Evolutionary conservation across 1,284 basidiomycete species (phyloP).

Genomic region (Boletus sp.): DNA sequence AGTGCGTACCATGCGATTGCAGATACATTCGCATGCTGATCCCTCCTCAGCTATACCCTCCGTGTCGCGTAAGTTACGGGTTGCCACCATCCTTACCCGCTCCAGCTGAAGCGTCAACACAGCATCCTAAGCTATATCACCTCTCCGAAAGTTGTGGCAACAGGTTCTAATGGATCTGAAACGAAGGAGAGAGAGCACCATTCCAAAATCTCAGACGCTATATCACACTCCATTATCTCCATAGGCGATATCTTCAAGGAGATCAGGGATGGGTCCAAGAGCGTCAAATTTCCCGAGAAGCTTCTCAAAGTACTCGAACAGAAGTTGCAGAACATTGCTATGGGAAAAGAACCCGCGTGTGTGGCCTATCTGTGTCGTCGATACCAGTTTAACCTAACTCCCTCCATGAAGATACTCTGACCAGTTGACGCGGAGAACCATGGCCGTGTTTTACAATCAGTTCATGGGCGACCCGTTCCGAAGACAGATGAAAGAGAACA

Average conservation of each 20-base stretch:
- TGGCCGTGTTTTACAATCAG: slow-evolving; percentile 88
- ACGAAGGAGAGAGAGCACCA: slow-evolving; percentile 58
- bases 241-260: slow-evolving; percentile 83
- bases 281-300: slow-evolving; percentile 90
- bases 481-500: slow-evolving; percentile 89
- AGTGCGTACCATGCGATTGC: slow-evolving; percentile 43
- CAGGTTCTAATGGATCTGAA: slow-evolving; percentile 38
- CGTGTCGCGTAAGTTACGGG: slow-evolving; percentile 66
- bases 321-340: slow-evolving; percentile 84
- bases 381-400: slow-evolving; percentile 7
- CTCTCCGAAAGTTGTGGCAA: slow-evolving; percentile 53
- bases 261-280: slow-evolving; percentile 70
- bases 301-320: slow-evolving; percentile 83
- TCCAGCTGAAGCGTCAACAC: slow-evolving; percentile 16
- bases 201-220: slow-evolving; percentile 56
- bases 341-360: slow-evolving; percentile 84
- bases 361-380: slow-evolving; percentile 33
- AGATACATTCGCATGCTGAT: slow-evolving; percentile 15
- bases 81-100: slow-evolving; percentile 6
- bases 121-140: slow-evolving; percentile 69
- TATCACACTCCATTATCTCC: slow-evolving; percentile 71
- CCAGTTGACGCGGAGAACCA: slow-evolving; percentile 80
- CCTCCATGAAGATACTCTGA: slow-evolving; percentile 67
- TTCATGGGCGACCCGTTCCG: slow-evolving; percentile 83
- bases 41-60: slow-evolving; percentile 59